Base-by-base conservation (phyloP, 2,329 filamentous ascomycete genomes). In the Beauveria sp. region DNA sequence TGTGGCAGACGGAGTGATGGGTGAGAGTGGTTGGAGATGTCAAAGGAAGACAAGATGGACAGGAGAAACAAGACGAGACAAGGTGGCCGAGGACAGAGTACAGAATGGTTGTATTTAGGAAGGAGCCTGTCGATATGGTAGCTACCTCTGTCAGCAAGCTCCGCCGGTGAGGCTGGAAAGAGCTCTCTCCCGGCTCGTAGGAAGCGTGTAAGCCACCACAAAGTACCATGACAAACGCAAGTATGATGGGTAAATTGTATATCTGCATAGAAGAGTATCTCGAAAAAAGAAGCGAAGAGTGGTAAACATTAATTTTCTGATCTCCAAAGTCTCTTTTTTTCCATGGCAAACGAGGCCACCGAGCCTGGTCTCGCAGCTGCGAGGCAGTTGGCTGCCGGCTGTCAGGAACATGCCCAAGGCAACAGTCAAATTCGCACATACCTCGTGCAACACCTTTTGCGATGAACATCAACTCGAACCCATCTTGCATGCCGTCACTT, bases 1-100 rank as follows among this genome's bases (percentile, higher is more conserved):
- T 57, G 52, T 52, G 53, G 18, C 53, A 51, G 59, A 57, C 20
- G 59, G 44, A 48, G 58, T 47, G 53, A 41, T 51, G 54, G 44
- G 26, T 50, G 59, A 22, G 37, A 55, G 41, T 16, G 46, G 48
- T 57, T 61, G 52, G 46, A 46, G 46, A 57, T 57, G 53, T 57
- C 59, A 37, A 51, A 44, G 47, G 47, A 46, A 56, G 54, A 44
- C 44, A 43, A 20, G 44, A 40, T 28, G 26, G 34, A 37, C 16
- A 47, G 24, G 40, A 30, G 20, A 22, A 20, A 46, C 14, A 55
- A 12, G 44, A 50, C 40, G 16, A 52, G 16, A 26, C 20, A 16
- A 41, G 14, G 28, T 28, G 48, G 12, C 14, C 34, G 46, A 10
- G 24, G 28, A 18, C 16, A 37, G 22, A 9, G 9, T 16, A 20